Conservation (phyloP, 331 rosid species). For the Telfairia occidentalis region DNA sequence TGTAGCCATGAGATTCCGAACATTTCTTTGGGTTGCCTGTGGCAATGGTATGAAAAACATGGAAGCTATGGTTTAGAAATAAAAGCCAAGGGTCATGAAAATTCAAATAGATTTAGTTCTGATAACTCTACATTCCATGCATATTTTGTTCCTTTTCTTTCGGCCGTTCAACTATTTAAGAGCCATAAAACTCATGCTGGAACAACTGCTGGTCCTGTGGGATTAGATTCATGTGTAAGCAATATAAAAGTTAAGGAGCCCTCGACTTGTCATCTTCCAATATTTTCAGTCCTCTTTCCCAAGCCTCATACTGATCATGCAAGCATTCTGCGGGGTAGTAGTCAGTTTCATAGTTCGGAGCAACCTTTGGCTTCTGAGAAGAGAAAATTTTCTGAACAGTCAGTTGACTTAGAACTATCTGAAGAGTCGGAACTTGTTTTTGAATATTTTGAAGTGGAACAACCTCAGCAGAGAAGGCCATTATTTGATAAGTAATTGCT, state of each 20-base stretch:
- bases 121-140: slow-evolving; percentile 35
- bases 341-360: slow-evolving; percentile 17
- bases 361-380: slow-evolving; percentile 17
- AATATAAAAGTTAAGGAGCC: slow-evolving; percentile 25
- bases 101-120: slow-evolving; percentile 26
- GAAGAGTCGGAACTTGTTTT: slow-evolving; percentile 52
- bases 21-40: slow-evolving; percentile 44
- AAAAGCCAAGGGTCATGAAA: slow-evolving; percentile 39
- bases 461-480: slow-evolving; percentile 65
- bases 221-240: slow-evolving; percentile 18
- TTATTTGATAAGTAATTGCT: slow-evolving; percentile 54
- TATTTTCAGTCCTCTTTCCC: slow-evolving; percentile 35
- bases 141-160: slow-evolving; percentile 68
- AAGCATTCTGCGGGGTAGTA: slow-evolving; percentile 13
- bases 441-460: slow-evolving; percentile 78
- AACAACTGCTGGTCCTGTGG: slow-evolving; percentile 18
- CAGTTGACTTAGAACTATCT: slow-evolving; percentile 13
- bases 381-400: slow-evolving; percentile 20
- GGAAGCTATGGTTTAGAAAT: slow-evolving; percentile 77
- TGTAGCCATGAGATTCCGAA: slow-evolving; percentile 51
- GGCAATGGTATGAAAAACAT: slow-evolving; percentile 85
- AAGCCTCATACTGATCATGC: slow-evolving; percentile 23
- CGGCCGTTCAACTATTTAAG: slow-evolving; percentile 66
- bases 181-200: slow-evolving; percentile 10
- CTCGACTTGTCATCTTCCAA: slow-evolving; percentile 25